Evolutionary conservation across 495 filamentous ascomycete genomes (phyloP).

Genomic region (Aspergillus baeticus): DNA sequence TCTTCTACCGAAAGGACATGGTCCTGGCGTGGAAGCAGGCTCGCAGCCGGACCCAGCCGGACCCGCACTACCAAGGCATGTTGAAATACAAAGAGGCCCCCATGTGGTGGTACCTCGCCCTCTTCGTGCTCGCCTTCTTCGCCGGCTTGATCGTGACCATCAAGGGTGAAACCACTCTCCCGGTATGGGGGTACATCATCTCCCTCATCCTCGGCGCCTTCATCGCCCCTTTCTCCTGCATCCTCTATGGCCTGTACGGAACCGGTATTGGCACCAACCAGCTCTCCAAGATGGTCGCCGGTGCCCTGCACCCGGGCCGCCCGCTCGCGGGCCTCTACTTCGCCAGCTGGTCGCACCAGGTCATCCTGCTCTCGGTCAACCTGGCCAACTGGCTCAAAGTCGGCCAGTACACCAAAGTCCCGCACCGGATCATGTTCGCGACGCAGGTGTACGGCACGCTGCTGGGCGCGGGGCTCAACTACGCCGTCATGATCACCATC

Average conservation of each 20-base stretch:
- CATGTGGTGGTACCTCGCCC: conserved; percentile 51
- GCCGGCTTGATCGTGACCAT: conserved; percentile 48
- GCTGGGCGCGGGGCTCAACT: conserved; percentile 49
- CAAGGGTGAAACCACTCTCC: conserved; percentile 49
- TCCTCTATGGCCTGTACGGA: conserved; percentile 34
- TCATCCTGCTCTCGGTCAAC: conserved; percentile 31
- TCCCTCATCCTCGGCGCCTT: conserved; percentile 31
- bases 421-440: conserved; percentile 42
- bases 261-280: conserved; percentile 40
- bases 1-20: conserved; percentile 41
- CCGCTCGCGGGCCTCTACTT: conserved; percentile 48
- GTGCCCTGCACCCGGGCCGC: conserved; percentile 40
- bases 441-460: conserved; percentile 45
- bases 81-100: conserved; percentile 52
- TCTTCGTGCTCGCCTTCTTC: conserved; percentile 47
- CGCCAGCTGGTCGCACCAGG: conserved; percentile 39
- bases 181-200: conserved; percentile 56
- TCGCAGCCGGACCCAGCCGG: conserved; percentile 26
- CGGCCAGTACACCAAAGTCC: conserved; percentile 47
- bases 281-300: conserved; percentile 39
- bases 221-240: conserved; percentile 30
- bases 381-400: conserved; percentile 40
- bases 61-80: conserved; percentile 48
- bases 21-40: conserved; percentile 26
- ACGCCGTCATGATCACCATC: conserved; percentile 48